These are phyloP conservation scores for Scheffersomyces coipomensis DNA, from an alignment of 805 yeast species.

Conservation along the genomic window DNA sequence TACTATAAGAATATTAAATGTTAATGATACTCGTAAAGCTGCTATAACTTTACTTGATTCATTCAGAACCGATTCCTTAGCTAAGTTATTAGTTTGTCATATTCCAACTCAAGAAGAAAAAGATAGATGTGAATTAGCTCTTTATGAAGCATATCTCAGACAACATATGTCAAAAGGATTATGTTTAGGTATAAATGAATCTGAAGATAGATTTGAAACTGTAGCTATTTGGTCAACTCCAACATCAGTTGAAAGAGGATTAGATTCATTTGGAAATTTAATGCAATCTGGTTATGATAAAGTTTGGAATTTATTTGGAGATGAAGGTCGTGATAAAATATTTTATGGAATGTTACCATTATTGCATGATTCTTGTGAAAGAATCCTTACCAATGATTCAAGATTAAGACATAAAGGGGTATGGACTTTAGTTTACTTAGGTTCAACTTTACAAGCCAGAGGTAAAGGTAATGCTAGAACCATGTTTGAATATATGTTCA, in stretches of 20 bases:
- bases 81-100: conserved; percentile 27
- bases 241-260: conserved; percentile 34
- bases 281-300: conserved; percentile 53
- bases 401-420: conserved; percentile 33
- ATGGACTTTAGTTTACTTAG: conserved; percentile 47
- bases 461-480: conserved; percentile 57
- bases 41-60: conserved; percentile 35
- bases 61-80: conserved; percentile 34
- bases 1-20: conserved; percentile 13
- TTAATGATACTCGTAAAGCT: conserved; percentile 31
- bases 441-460: conserved; percentile 43
- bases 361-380: conserved; percentile 46
- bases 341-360: conserved; percentile 52
- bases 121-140: conserved; percentile 29
- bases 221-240: conserved; percentile 57
- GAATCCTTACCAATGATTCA: conserved; percentile 42
- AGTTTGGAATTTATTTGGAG: conserved; percentile 49
- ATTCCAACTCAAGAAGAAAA: conserved; percentile 14
- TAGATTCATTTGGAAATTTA: conserved; percentile 46
- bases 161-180: conserved; percentile 52
- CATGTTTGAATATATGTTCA: conserved; percentile 48
- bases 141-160: conserved; percentile 50
- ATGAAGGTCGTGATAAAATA: conserved; percentile 47
- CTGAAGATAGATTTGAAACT: conserved; percentile 44
- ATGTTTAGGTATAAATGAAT: conserved; percentile 50